Conservation (phyloP, 129 eudicot genomes). For the Sambucus nigra region DNA sequence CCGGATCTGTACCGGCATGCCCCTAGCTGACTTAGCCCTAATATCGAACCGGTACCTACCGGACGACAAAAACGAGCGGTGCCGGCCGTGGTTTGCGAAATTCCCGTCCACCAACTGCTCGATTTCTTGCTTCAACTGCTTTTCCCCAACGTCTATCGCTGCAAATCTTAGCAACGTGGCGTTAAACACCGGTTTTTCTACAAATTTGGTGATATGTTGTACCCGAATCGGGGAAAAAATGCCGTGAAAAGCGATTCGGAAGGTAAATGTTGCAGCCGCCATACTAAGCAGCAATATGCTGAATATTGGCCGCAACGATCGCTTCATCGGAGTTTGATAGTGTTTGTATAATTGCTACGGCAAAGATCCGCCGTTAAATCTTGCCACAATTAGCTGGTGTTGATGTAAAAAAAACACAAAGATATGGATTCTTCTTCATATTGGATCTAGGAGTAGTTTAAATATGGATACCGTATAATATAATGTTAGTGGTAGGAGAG, state of each 20-base stretch:
- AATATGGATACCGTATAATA: no score
- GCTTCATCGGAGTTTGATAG: conserved; percentile 45
- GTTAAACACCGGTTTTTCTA: conserved; percentile 25
- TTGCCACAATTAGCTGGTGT: no score
- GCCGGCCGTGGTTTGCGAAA: conserved; percentile 37
- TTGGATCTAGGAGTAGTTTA: no score
- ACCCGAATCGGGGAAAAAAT: conserved; percentile 10
- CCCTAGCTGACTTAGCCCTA: conserved; percentile 40
- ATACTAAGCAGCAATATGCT: conserved; percentile 35
- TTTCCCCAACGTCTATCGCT: conserved; percentile 50
- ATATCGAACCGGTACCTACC: conserved; percentile 39
- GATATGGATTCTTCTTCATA: no score
- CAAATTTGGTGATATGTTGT: conserved; percentile 4
- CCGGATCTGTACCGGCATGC: conserved; percentile 45
- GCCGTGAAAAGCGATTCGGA: conserved; percentile 31
- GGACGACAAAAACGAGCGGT: conserved; percentile 50
- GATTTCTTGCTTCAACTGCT: conserved; percentile 45
- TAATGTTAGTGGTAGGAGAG: no score
- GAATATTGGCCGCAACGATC: conserved; percentile 38
- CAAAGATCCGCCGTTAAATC: no score
- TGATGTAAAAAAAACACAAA: no score
- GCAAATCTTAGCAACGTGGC: conserved; percentile 55
- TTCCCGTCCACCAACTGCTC: conserved; percentile 63
- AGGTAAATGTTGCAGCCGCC: conserved; percentile 39
- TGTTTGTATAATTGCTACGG: no score